A percentile compares a stretch with the other conserved stretches of the same genome.
Evolutionary conservation across 768 basidiomycete species (phyloP).

Genomic region (Cyclocybe aegerita): DNA sequence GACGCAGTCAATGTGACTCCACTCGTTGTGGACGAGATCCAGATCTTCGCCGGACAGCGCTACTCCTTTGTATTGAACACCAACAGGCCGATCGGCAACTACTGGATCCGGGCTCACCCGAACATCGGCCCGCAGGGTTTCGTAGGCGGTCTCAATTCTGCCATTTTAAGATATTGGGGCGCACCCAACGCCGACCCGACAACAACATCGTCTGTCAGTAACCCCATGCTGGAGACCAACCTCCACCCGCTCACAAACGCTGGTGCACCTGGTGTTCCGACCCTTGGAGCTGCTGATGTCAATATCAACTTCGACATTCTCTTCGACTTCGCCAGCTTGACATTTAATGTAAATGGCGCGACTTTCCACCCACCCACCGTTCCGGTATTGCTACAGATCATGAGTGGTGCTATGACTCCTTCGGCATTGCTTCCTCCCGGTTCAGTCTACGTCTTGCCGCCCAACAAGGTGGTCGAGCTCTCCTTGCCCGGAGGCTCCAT

Average conservation of each 20-base stretch:
- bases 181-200: conserved; percentile 39
- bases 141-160: conserved; percentile 46
- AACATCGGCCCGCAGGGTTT: conserved; percentile 21
- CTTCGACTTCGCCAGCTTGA: conserved; percentile 18
- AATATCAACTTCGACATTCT: conserved; percentile 29
- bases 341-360: conserved; percentile 33
- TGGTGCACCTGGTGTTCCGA: conserved; percentile 29
- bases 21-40: conserved; percentile 35
- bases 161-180: conserved; percentile 50
- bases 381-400: conserved; percentile 46
- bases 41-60: conserved; percentile 36
- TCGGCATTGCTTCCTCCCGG: conserved; percentile 36
- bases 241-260: conserved; percentile 31
- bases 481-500: conserved; percentile 39
- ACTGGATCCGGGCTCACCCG: conserved; percentile 42
- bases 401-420: conserved; percentile 37
- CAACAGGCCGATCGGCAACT: conserved; percentile 36
- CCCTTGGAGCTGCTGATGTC: conserved; percentile 37
- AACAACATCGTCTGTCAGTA: conserved; percentile 24
- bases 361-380: conserved; percentile 32
- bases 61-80: conserved; percentile 43
- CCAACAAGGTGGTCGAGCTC: conserved; percentile 47
- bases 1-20: conserved; percentile 39
- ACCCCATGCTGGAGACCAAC: conserved; percentile 33
- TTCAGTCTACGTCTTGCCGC: conserved; percentile 40